These are phyloP conservation scores for Crucihimalaya himalaica DNA, from an alignment of 345 rosid genomes.

Conservation along the genomic window DNA sequence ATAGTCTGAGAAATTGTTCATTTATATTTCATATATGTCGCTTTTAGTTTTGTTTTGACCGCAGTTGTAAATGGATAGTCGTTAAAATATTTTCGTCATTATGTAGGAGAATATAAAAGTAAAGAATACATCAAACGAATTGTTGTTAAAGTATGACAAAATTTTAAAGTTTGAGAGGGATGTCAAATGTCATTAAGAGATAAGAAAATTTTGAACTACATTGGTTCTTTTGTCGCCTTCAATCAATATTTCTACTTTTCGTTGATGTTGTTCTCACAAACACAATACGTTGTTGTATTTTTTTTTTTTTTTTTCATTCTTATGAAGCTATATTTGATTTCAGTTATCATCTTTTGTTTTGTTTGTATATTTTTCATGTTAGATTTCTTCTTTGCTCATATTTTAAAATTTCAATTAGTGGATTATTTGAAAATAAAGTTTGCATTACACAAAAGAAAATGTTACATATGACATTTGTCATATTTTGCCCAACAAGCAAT, in stretches of 20 bases:
- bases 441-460: neutral
- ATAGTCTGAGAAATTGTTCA: no score
- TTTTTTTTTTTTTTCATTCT: neutral
- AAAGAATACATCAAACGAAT: neutral
- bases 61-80: neutral
- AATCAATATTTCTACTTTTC: neutral
- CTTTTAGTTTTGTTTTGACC: no score
- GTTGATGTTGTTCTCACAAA: neutral
- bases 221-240: neutral
- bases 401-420: neutral
- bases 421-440: constrained; percentile 2
- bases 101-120: neutral
- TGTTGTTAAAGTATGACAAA: neutral
- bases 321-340: neutral
- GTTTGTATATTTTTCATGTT: neutral
- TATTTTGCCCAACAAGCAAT: neutral
- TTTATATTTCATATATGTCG: no score
- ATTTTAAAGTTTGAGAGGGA: neutral
- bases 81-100: neutral
- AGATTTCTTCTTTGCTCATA: neutral
- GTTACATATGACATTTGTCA: neutral
- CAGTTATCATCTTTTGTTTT: neutral
- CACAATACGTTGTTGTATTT: neutral
- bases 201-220: neutral
- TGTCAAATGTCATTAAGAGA: neutral